These are phyloP conservation scores for Bruguiera gymnorhiza DNA, from an alignment of 345 rosid species.

Conservation along the genomic window DNA sequence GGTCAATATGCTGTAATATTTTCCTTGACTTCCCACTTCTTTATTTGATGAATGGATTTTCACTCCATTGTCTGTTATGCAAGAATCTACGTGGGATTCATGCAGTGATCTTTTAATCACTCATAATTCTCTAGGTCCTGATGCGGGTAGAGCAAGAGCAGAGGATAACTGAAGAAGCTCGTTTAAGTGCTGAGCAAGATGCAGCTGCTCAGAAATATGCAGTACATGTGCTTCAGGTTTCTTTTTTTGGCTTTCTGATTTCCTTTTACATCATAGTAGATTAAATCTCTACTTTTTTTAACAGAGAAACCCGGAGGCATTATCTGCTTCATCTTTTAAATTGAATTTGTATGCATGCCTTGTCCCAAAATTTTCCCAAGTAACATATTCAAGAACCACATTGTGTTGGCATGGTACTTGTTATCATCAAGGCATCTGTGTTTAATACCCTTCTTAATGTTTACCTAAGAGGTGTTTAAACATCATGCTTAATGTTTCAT, in stretches of 20 bases:
- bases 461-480: neutral
- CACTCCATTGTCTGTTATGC: neutral
- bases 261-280: neutral
- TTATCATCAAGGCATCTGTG: neutral
- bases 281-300: neutral
- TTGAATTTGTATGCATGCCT: neutral
- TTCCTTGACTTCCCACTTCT: neutral
- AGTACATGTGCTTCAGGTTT: conserved; percentile 66
- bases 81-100: conserved; percentile 6
- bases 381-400: neutral
- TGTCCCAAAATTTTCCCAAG: neutral
- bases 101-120: conserved; percentile 3
- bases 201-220: conserved; percentile 67
- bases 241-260: conserved; percentile 1
- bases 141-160: conserved; percentile 89
- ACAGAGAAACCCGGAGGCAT: neutral
- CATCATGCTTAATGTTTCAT: neutral
- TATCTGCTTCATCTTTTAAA: neutral
- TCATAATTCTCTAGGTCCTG: conserved; percentile 48
- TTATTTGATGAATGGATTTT: conserved; percentile 3
- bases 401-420: neutral
- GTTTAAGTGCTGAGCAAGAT: conserved; percentile 68
- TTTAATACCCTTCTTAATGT: neutral
- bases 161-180: conserved; percentile 86
- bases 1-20: conserved; percentile 29